phyloP scores from a whole-genome alignment of 2,329 filamentous ascomycete genomes.

The Pseudogymnoascus sp. region DNA sequence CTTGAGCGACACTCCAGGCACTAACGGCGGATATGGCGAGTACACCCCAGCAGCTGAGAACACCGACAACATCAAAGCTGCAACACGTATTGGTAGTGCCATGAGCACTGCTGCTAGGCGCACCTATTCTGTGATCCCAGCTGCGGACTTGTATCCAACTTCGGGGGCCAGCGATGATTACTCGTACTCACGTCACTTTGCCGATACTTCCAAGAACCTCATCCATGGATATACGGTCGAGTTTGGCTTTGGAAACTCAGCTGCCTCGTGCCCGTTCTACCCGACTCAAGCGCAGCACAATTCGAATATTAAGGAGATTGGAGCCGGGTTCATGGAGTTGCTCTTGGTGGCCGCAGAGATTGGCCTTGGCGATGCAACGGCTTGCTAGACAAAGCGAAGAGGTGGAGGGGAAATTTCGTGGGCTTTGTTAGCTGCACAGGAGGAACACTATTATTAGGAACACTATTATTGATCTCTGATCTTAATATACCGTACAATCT shows the following conservation, averaged over 20 bases:
- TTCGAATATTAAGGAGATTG: slow-evolving; percentile 38
- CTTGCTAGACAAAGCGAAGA: slow-evolving; percentile 10
- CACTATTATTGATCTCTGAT: neutral
- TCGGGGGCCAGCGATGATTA: slow-evolving; percentile 42
- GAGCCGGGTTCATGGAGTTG: slow-evolving; percentile 43
- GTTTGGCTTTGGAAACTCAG: slow-evolving; percentile 37
- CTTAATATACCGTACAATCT: neutral
- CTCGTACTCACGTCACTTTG: slow-evolving; percentile 38
- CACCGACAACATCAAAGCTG: slow-evolving; percentile 28
- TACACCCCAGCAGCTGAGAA: slow-evolving; percentile 36
- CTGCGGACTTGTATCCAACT: slow-evolving; percentile 39
- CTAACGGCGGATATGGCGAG: slow-evolving; percentile 36
- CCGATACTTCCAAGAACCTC: slow-evolving; percentile 29
- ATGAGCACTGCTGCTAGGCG: slow-evolving; percentile 36
- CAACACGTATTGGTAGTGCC: slow-evolving; percentile 30
- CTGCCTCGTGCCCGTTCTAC: slow-evolving; percentile 38
- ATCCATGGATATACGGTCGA: slow-evolving; percentile 40
- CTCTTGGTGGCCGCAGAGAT: slow-evolving; percentile 25
- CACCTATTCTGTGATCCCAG: slow-evolving; percentile 33
- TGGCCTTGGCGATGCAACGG: slow-evolving; percentile 17
- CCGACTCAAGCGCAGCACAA: slow-evolving; percentile 37
- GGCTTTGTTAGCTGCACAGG: neutral
- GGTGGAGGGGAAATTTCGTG: neutral
- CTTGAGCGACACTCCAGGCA: slow-evolving; percentile 31
- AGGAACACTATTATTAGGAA: neutral